Percentiles rank a stretch among this genome's conserved stretches.
Conservation (phyloP, 805 yeast species). For the Suhomyces pyralidae region DNA sequence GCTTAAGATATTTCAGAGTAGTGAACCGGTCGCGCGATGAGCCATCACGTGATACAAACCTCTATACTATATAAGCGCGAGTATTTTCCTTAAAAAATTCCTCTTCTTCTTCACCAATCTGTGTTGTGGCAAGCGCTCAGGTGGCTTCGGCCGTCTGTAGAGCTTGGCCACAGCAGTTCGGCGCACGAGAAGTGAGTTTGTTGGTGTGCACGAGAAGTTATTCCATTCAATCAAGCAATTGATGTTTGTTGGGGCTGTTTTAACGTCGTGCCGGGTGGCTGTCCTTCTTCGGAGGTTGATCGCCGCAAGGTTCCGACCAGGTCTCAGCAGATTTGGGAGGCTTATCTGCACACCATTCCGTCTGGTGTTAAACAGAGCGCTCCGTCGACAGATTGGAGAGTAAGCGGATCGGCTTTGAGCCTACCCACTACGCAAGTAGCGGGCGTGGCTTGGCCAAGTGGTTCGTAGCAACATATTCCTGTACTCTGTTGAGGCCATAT, state of each 20-base stretch:
- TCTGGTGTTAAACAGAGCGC: constrained; percentile 73
- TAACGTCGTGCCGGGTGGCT: constrained; percentile 23
- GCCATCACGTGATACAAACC: background rate
- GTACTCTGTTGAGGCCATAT: constrained; percentile 92
- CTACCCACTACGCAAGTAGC: constrained; percentile 32
- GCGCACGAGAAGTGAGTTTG: constrained; percentile 68
- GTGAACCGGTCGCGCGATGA: background rate
- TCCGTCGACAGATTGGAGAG: constrained; percentile 97
- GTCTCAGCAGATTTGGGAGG: constrained; percentile 14
- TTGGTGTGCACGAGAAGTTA: constrained; percentile 13
- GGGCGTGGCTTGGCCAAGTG: constrained; percentile 64
- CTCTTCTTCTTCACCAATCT: constrained; percentile 40
- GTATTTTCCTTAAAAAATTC: background rate
- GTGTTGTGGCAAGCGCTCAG: constrained; percentile 52
- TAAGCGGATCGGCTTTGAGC: constrained; percentile 63
- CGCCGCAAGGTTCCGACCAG: constrained; percentile 27
- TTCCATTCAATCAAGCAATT: constrained; percentile 16
- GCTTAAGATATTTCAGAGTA: background rate
- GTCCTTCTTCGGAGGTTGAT: constrained; percentile 55
- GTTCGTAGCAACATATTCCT: constrained; percentile 97
- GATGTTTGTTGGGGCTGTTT: constrained; percentile 18
- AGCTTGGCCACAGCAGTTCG: constrained; percentile 52
- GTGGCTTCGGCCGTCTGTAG: constrained; percentile 38
- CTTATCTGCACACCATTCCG: constrained; percentile 14
- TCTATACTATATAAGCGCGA: background rate